Percentiles rank a stretch among this genome's conserved stretches.
Evolutionary conservation across 2,329 filamentous ascomycete species (phyloP).

Genomic region (Pseudogymnoascus sp.): DNA sequence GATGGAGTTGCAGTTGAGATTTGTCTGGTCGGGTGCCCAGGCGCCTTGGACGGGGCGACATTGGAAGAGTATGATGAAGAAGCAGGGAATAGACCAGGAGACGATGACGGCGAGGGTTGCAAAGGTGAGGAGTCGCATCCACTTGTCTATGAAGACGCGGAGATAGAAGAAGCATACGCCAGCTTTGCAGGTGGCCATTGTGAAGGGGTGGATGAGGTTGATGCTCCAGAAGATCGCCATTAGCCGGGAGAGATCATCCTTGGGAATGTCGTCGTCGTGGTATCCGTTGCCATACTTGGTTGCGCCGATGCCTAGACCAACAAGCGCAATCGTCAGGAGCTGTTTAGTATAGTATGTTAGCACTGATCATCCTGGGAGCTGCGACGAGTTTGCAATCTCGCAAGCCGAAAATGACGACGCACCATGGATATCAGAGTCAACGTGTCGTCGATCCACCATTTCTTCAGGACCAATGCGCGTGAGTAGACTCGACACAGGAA

Average conservation of each 20-base stretch:
- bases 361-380: not conserved
- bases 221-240: slow-evolving; percentile 32
- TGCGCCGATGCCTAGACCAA: not conserved
- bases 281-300: not conserved
- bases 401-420: not conserved
- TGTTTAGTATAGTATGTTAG: not conserved
- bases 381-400: not conserved
- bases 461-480: not conserved
- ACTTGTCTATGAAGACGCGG: slow-evolving; percentile 42
- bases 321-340: not conserved
- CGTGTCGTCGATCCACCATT: slow-evolving; percentile 4
- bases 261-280: not conserved
- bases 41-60: slow-evolving; percentile 46
- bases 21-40: slow-evolving; percentile 49
- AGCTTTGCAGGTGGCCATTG: slow-evolving; percentile 42
- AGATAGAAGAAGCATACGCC: slow-evolving; percentile 50
- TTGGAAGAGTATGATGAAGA: slow-evolving; percentile 39
- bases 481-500: not conserved
- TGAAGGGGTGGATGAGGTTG: slow-evolving; percentile 40
- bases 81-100: not conserved
- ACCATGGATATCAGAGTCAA: not conserved
- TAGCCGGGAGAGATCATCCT: not conserved
- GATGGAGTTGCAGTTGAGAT: slow-evolving; percentile 42
- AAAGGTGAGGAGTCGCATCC: slow-evolving; percentile 3
- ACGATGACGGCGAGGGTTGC: not conserved